phyloP scores from a whole-genome alignment of 2,329 filamentous ascomycete genomes.

The Aspergillus sp. region DNA sequence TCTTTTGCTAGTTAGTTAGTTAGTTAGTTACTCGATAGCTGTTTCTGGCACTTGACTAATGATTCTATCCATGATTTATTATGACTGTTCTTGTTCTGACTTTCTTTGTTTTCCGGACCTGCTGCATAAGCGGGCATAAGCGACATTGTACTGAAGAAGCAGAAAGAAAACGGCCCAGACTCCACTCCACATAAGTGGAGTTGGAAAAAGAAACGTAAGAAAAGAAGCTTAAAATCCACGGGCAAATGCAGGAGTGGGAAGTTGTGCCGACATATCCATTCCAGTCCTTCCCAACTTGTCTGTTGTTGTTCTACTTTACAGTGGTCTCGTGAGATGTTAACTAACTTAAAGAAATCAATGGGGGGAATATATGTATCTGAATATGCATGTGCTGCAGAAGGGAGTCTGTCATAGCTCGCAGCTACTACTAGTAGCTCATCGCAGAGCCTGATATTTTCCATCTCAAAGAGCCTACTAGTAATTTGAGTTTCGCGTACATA shows the following conservation, averaged over 20 bases:
- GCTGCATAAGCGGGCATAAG: background rate
- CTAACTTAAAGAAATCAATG: too few relatives aligned
- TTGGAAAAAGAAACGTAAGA: conserved; percentile 8
- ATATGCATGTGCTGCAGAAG: too few relatives aligned
- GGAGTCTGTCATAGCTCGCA: too few relatives aligned
- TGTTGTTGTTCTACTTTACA: background rate
- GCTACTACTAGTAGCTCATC: too few relatives aligned
- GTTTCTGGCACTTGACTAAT: background rate
- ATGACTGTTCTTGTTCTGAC: too few relatives aligned
- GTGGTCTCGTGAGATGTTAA: background rate
- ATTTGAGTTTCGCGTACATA: too few relatives aligned
- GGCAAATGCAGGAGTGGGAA: background rate
- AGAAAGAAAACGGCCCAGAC: background rate
- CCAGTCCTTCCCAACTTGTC: background rate
- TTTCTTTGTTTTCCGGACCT: background rate
- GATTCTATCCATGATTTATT: too few relatives aligned
- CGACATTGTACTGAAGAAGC: background rate
- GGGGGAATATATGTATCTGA: too few relatives aligned
- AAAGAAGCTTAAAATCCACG: conserved; percentile 12
- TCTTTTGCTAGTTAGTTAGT: too few relatives aligned
- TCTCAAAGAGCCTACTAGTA: too few relatives aligned
- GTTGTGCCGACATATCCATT: background rate
- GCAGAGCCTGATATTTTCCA: too few relatives aligned
- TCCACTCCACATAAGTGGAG: background rate
- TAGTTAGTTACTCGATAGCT: background rate